Percentiles rank a stretch among this genome's conserved stretches.
These are phyloP conservation scores for Pseudocercospora ulei DNA, from an alignment of 2,329 filamentous ascomycete genomes.

Conservation along the genomic window DNA sequence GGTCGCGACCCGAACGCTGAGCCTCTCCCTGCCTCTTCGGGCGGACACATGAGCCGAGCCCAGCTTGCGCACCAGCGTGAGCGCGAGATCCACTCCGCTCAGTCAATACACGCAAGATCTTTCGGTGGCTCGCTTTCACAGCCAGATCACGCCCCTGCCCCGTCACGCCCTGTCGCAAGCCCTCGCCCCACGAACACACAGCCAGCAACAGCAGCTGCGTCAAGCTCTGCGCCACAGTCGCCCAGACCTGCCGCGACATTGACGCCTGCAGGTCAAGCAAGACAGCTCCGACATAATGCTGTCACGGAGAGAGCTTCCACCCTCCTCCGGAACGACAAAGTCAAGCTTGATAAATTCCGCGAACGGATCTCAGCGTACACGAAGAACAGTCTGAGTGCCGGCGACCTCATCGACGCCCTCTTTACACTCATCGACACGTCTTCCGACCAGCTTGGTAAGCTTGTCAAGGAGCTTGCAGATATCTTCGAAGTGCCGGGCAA, in stretches of 20 bases:
- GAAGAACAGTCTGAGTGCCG: constrained; percentile 57
- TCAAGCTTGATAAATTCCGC: constrained; percentile 70
- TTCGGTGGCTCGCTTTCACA: constrained; percentile 58
- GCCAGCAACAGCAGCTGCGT: constrained; percentile 26
- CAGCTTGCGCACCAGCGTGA: constrained; percentile 87
- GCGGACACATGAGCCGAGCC: constrained; percentile 71
- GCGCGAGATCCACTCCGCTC: constrained; percentile 79
- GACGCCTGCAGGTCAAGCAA: constrained; percentile 69
- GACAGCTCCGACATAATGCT: constrained; percentile 66
- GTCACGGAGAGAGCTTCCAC: constrained; percentile 78
- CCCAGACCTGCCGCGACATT: constrained; percentile 37
- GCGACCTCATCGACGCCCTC: constrained; percentile 74
- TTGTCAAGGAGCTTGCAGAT: constrained; percentile 84
- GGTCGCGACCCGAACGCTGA: constrained; percentile 84
- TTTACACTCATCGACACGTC: constrained; percentile 76
- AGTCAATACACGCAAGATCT: constrained; percentile 65
- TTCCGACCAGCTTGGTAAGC: constrained; percentile 70
- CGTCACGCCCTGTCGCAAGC: constrained; percentile 28
- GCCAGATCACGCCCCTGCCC: constrained; percentile 39
- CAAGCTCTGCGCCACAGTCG: constrained; percentile 32
- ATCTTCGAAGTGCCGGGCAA: constrained; percentile 78
- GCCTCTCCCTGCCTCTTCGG: constrained; percentile 62
- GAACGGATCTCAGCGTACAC: constrained; percentile 69
- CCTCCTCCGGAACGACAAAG: constrained; percentile 65
- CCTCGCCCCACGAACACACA: constrained; percentile 33